Evolutionary conservation across 164 flowering plant genomes (phyloP).

Genomic region (Sextonia rubra): DNA sequence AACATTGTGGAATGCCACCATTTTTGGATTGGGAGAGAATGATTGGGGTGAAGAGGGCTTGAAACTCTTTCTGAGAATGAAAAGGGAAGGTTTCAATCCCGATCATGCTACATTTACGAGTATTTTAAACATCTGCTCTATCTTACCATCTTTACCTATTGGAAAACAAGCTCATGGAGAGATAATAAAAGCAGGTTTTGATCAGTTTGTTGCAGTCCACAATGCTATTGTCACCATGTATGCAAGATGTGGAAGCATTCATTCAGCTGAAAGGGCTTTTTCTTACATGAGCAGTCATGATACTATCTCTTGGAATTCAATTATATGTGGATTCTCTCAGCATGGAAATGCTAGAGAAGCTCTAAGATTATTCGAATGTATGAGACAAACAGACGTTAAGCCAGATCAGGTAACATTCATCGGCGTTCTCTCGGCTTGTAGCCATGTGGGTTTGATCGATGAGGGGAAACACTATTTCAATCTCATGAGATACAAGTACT

Average conservation of each 20-base stretch:
- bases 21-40: conserved; percentile 56
- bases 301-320: conserved; percentile 63
- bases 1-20: conserved; percentile 54
- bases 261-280: conserved; percentile 41
- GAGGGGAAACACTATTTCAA: conserved; percentile 42
- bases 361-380: conserved; percentile 38
- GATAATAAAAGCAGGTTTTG: conserved; percentile 34
- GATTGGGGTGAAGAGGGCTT: conserved; percentile 55
- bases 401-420: conserved; percentile 59
- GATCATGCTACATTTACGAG: conserved; percentile 61
- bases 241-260: conserved; percentile 57
- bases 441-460: conserved; percentile 58
- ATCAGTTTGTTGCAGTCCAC: conserved; percentile 37
- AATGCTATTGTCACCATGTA: conserved; percentile 62
- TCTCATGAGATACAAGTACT: conserved; percentile 46
- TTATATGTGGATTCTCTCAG: conserved; percentile 60
- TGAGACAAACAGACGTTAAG: conserved; percentile 36
- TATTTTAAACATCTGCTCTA: conserved; percentile 50
- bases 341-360: conserved; percentile 55
- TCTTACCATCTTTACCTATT: conserved; percentile 39
- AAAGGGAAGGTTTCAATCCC: conserved; percentile 22
- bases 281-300: conserved; percentile 38
- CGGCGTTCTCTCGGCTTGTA: conserved; percentile 56
- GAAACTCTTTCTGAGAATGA: conserved; percentile 47
- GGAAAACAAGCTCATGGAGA: conserved; percentile 53